Conservation (phyloP, 805 yeast genomes). For the Yarrowia osloensis region DNA sequence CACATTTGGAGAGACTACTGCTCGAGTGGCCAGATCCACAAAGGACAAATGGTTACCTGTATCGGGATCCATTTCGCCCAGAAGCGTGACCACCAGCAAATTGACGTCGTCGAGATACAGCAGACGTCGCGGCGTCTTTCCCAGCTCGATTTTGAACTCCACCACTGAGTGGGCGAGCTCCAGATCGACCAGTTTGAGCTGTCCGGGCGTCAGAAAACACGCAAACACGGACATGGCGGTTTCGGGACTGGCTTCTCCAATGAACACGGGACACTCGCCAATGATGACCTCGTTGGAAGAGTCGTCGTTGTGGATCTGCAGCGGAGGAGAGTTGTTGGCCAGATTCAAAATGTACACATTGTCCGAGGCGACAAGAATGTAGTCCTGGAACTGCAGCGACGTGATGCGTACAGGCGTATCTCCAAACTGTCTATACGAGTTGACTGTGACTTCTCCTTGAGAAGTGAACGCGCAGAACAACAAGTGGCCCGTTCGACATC, state of each 20-base stretch:
- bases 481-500: constrained; percentile 15
- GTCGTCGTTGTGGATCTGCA: background rate
- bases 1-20: constrained; percentile 16
- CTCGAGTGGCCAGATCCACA: background rate
- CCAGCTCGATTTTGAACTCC: background rate
- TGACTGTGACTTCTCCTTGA: background rate
- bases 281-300: background rate
- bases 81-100: background rate
- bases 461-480: background rate
- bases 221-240: constrained; percentile 5
- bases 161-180: background rate
- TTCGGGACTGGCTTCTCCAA: constrained; percentile 16
- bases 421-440: constrained; percentile 16
- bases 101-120: constrained; percentile 2
- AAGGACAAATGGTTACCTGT: constrained; percentile 1
- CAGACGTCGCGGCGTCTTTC: constrained; percentile 10
- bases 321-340: constrained; percentile 1
- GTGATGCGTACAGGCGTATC: background rate
- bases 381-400: constrained; percentile 7
- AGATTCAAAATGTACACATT: background rate
- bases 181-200: constrained; percentile 4
- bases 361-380: constrained; percentile 6
- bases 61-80: background rate
- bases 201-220: background rate
- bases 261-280: constrained; percentile 17